These are phyloP conservation scores for Benincasa hispida DNA, from an alignment of 306 rosid genomes.

Conservation along the genomic window DNA sequence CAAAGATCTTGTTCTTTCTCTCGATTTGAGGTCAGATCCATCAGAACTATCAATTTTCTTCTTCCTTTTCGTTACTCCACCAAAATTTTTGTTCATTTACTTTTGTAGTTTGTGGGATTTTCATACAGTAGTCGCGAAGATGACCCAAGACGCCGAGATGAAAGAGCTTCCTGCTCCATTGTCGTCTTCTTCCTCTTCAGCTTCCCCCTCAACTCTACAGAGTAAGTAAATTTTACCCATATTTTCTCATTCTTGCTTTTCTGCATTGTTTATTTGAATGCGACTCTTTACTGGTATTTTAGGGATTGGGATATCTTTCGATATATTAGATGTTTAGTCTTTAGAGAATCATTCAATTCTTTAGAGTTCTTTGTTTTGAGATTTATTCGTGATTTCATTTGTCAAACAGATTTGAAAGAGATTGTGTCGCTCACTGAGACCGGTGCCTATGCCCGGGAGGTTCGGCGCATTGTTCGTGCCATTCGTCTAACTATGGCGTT, in stretches of 20 bases:
- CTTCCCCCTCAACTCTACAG: constrained; percentile 29
- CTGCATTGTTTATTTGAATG: not conserved
- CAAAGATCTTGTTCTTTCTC: not conserved
- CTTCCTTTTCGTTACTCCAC: not conserved
- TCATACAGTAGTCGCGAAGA: constrained; percentile 13
- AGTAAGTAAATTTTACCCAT: constrained; percentile 12
- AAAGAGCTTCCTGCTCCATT: constrained; percentile 35
- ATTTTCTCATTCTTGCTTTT: not conserved
- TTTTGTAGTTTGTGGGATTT: not conserved
- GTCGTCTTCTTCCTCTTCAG: constrained; percentile 23
- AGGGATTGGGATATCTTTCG: not conserved
- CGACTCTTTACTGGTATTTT: not conserved
- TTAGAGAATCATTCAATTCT: not conserved
- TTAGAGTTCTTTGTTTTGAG: not conserved
- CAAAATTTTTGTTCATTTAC: not conserved
- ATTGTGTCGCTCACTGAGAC: constrained; percentile 81
- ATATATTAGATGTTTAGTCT: not conserved
- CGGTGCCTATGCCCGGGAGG: constrained; percentile 79
- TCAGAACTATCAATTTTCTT: too few species aligned
- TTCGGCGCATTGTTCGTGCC: constrained; percentile 79
- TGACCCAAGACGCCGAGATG: constrained; percentile 52
- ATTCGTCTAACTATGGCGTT: constrained; percentile 79
- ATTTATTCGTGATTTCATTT: not conserved
- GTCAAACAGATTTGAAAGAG: constrained; percentile 71
- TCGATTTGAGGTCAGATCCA: not conserved